phyloP scores from a whole-genome alignment of 2,329 filamentous ascomycete genomes.

The Fusarium sp. region DNA sequence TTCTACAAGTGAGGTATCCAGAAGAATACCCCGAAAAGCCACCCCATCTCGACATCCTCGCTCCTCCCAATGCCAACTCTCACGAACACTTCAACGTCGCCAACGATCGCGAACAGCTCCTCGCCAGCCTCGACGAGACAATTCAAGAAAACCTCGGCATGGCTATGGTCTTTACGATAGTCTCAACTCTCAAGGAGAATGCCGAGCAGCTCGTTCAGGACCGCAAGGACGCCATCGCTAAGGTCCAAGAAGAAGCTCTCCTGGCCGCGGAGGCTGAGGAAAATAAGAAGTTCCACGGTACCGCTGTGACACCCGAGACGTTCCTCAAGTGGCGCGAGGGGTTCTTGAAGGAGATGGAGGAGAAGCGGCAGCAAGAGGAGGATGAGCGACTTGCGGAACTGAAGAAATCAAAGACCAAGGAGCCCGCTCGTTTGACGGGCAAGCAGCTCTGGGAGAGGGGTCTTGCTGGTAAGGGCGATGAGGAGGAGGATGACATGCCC shows the following conservation, averaged over 20 bases:
- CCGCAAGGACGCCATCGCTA: conserved; percentile 72
- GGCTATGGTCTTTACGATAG: conserved; percentile 95
- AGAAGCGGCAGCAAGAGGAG: conserved; percentile 72
- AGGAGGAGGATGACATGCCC: conserved; percentile 72
- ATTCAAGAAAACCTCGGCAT: conserved; percentile 95
- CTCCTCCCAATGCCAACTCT: conserved; percentile 74
- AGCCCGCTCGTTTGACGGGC: conserved; percentile 77
- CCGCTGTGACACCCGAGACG: conserved; percentile 84
- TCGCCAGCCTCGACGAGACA: conserved; percentile 76
- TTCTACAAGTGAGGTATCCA: conserved; percentile 90
- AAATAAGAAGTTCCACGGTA: conserved; percentile 96
- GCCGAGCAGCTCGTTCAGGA: conserved; percentile 87
- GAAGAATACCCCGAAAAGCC: conserved; percentile 89
- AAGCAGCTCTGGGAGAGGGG: conserved; percentile 83
- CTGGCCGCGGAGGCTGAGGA: conserved; percentile 83
- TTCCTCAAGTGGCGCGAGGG: conserved; percentile 84
- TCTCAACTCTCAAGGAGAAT: conserved; percentile 86
- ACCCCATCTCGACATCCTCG: conserved; percentile 81
- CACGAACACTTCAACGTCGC: conserved; percentile 82
- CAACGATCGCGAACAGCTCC: conserved; percentile 79
- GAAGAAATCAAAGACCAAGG: conserved; percentile 81
- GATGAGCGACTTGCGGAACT: conserved; percentile 85
- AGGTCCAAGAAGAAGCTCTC: conserved; percentile 65
- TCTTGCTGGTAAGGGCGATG: conserved; percentile 73
- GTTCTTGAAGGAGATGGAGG: conserved; percentile 85